A percentile compares a stretch with the other conserved stretches of the same genome.
phyloP scores from a whole-genome alignment of 2,329 filamentous ascomycete species.

The Colletotrichum destructivum region DNA sequence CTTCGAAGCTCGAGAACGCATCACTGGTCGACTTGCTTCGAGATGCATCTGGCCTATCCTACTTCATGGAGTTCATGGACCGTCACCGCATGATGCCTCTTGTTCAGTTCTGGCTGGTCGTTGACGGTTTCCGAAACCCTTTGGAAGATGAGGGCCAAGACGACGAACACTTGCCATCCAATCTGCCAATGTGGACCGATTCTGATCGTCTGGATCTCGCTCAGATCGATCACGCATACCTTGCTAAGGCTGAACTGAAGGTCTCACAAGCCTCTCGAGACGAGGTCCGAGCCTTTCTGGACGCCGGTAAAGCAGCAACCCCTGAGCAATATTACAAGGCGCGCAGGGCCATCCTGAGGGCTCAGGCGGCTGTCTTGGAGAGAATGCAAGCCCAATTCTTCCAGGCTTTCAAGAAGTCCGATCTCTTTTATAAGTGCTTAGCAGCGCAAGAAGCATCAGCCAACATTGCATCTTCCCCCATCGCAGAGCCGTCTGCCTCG shows the following conservation, averaged over 20 bases:
- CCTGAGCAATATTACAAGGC: constrained; percentile 87
- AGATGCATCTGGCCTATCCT: constrained; percentile 91
- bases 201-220: constrained; percentile 90
- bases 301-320: constrained; percentile 82
- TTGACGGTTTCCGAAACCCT: constrained; percentile 95
- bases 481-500: constrained; percentile 20
- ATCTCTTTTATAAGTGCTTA: constrained; percentile 96
- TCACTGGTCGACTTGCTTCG: constrained; percentile 89
- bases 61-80: constrained; percentile 99
- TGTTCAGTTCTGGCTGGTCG: constrained; percentile 98
- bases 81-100: constrained; percentile 87
- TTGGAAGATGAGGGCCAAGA: constrained; percentile 87
- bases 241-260: constrained; percentile 85
- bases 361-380: constrained; percentile 87
- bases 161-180: constrained; percentile 73
- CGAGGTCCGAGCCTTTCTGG: constrained; percentile 83
- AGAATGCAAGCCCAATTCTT: constrained; percentile 88
- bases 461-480: constrained; percentile 33
- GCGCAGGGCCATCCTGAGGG: constrained; percentile 83
- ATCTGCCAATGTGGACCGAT: constrained; percentile 80
- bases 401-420: constrained; percentile 89
- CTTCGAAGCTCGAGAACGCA: constrained; percentile 79
- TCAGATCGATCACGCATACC: constrained; percentile 92
- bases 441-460: constrained; percentile 83
- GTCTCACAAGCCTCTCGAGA: constrained; percentile 79